phyloP scores from a whole-genome alignment of 495 filamentous ascomycete genomes.

The Massariosphaeria phaeospora region DNA sequence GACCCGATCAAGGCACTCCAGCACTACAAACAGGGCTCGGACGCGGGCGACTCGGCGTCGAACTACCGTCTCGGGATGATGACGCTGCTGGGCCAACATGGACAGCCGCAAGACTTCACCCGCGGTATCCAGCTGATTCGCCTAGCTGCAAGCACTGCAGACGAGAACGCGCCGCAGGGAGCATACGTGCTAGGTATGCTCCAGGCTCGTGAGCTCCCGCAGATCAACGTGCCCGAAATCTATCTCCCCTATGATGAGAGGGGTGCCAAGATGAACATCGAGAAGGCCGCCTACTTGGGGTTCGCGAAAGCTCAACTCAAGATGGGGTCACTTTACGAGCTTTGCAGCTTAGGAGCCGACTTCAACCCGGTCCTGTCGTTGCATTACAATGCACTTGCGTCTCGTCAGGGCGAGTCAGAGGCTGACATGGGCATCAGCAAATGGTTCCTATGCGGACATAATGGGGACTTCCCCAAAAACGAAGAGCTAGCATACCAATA shows the following conservation, averaged over 20 bases:
- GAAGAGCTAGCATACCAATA: slow-evolving; percentile 89
- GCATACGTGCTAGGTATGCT: slow-evolving; percentile 98
- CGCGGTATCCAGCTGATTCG: slow-evolving; percentile 76
- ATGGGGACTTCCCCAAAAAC: slow-evolving; percentile 87
- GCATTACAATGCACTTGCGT: slow-evolving; percentile 92
- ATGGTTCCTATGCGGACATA: slow-evolving; percentile 96
- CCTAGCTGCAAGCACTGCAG: slow-evolving; percentile 76
- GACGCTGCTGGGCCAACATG: slow-evolving; percentile 88
- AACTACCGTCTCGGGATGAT: slow-evolving; percentile 97
- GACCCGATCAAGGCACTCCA: slow-evolving; percentile 83
- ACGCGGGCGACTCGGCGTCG: slow-evolving; percentile 80
- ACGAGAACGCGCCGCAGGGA: slow-evolving; percentile 96
- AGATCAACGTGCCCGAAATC: slow-evolving; percentile 72
- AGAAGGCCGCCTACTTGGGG: slow-evolving; percentile 93
- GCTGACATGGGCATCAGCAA: slow-evolving; percentile 96
- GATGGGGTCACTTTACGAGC: slow-evolving; percentile 93
- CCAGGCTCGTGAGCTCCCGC: slow-evolving; percentile 79
- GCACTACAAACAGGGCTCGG: slow-evolving; percentile 78
- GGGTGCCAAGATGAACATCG: slow-evolving; percentile 78
- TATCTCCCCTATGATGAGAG: slow-evolving; percentile 69
- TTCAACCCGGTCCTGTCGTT: slow-evolving; percentile 88
- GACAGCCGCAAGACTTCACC: slow-evolving; percentile 73
- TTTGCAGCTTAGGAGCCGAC: slow-evolving; percentile 88
- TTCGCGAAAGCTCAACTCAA: slow-evolving; percentile 97
- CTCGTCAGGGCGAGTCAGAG: slow-evolving; percentile 81